These are phyloP conservation scores for Acanthamoeba sp. DNA, from an alignment of 208 protist genomes.

Conservation along the genomic window DNA sequence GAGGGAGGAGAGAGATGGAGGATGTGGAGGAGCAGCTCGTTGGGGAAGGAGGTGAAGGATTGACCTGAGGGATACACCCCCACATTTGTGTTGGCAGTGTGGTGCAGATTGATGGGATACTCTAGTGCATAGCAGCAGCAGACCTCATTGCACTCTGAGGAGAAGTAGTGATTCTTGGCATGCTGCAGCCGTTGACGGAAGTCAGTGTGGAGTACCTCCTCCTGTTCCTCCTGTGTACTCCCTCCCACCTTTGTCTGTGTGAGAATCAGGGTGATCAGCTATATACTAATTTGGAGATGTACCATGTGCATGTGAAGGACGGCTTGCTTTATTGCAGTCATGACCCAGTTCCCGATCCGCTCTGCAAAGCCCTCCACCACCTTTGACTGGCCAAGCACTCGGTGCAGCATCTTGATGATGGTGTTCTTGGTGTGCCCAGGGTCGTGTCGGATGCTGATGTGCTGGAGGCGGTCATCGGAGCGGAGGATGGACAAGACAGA, in stretches of 20 bases:
- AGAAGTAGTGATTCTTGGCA: too few relatives aligned
- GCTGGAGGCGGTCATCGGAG: background rate
- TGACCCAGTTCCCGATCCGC: background rate
- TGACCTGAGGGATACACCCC: background rate
- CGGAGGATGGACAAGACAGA: background rate
- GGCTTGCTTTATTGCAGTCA: background rate
- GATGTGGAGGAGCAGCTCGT: background rate
- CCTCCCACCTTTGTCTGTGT: too few relatives aligned
- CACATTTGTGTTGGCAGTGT: background rate
- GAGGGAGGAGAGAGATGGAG: background rate
- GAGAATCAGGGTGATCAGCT: background rate
- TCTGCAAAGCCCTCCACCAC: constrained; percentile 12
- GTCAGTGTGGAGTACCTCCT: too few relatives aligned
- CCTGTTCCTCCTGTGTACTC: too few relatives aligned
- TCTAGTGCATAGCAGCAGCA: too few relatives aligned
- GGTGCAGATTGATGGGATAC: background rate
- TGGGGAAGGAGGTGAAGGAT: background rate
- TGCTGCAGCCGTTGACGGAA: too few relatives aligned
- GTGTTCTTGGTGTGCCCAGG: background rate
- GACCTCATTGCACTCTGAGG: too few relatives aligned
- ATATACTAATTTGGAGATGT: background rate
- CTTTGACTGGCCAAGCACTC: background rate
- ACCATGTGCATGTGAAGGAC: background rate
- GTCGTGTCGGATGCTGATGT: background rate
- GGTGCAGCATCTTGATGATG: background rate